Percentiles rank a stretch among this genome's conserved stretches.
These are phyloP conservation scores for Holtermanniella nyarrowii DNA, from an alignment of 768 basidiomycete genomes.

Conservation along the genomic window DNA sequence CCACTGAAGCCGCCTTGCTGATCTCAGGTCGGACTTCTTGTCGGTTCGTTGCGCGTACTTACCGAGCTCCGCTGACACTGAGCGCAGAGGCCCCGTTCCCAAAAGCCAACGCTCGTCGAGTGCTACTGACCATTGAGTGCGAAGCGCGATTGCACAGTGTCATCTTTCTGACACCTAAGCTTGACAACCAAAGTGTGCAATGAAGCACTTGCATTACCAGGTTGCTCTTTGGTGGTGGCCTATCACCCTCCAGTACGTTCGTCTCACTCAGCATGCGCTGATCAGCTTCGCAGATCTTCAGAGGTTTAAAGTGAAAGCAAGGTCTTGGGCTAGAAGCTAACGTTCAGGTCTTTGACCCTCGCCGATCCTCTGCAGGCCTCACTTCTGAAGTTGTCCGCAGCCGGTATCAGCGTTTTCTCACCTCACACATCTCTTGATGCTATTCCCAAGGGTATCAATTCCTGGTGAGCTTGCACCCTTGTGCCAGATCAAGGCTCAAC, in stretches of 20 bases:
- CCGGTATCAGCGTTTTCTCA: slow-evolving; percentile 73
- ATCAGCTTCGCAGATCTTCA: slow-evolving; percentile 48
- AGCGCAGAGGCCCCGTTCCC: slow-evolving; percentile 32
- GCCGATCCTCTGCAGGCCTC: slow-evolving; percentile 66
- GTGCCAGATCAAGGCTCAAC: background rate
- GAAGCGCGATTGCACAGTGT: slow-evolving; percentile 3
- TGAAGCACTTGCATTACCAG: slow-evolving; percentile 33
- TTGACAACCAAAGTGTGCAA: slow-evolving; percentile 40
- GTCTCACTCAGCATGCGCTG: slow-evolving; percentile 1
- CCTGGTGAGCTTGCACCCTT: slow-evolving; percentile 49
- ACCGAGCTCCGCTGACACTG: background rate
- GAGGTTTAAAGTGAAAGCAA: slow-evolving; percentile 60
- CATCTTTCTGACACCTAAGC: slow-evolving; percentile 15
- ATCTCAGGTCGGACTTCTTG: slow-evolving; percentile 58
- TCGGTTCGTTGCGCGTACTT: slow-evolving; percentile 52
- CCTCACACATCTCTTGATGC: slow-evolving; percentile 84
- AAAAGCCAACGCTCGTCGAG: slow-evolving; percentile 45
- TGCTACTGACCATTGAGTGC: slow-evolving; percentile 66
- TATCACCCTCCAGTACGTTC: slow-evolving; percentile 45
- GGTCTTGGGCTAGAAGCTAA: slow-evolving; percentile 53
- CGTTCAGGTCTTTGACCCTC: slow-evolving; percentile 67
- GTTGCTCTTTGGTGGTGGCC: slow-evolving; percentile 30
- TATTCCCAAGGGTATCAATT: slow-evolving; percentile 77
- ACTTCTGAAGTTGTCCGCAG: slow-evolving; percentile 65
- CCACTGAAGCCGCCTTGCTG: slow-evolving; percentile 1